Evolutionary conservation across 495 filamentous ascomycete genomes (phyloP), one percentile per base, ranked within the genome.

Genomic region (Penicillium lividum): DNA sequence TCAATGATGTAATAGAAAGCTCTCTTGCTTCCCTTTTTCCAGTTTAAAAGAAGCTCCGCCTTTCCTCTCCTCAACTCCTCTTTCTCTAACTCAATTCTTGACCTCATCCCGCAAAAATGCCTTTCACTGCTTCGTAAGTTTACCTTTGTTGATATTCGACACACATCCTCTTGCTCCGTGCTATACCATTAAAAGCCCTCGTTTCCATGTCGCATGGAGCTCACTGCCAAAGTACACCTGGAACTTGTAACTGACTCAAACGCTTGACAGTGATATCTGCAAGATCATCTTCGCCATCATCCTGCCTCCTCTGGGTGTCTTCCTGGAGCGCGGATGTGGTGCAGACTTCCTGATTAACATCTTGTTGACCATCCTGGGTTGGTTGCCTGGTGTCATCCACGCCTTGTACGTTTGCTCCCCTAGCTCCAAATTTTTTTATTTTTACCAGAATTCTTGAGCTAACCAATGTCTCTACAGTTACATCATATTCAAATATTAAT

Each of bases 271-370:
- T 75, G 91, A 95, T 71, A 90, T 93, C 81, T 87, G 86, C 88
- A 93, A 95, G 81, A 92, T 95, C 82, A 85, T 94, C 76, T 79
- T 93, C 70, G 89, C 91, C 77, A 80, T 95, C 78, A 75, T 95
- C 79, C 80, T 95, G 51, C 93, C 93, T 40, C 93, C 93, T 61
- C 80, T 96, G 34, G 91, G 91, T 73, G 93, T 96, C 70, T 95
- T 96, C 82, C 84, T 96, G 57, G 89, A 94, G 81, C 85, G 87
- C 40, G 92, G 92, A 69, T 92, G 89, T 77, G 83, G 85, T 71
- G 82, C 85, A 67, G 90, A 95, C 67, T 78, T 96, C 61, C 76
- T 89, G 65, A 92, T 96, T 82, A 96, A 94, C 80, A 86, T 96
- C 76, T 80, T 88, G 62, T 78, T 96, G 70, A 94, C 90, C 49